Conservation (phyloP, 495 filamentous ascomycete genomes). For the Cetradonia linearis region DNA sequence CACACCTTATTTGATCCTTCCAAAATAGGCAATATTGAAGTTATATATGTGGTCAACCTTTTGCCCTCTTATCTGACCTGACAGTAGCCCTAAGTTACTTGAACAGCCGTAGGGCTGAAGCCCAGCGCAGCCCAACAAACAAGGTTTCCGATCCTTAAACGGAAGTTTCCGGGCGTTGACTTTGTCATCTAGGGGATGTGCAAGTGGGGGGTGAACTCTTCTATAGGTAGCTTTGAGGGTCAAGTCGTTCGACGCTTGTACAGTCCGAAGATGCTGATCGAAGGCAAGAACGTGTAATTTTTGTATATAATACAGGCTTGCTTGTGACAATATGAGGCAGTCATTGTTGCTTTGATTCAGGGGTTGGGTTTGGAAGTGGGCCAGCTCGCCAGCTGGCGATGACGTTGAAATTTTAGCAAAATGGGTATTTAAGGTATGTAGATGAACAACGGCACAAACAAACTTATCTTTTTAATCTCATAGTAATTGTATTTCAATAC, state of each 20-base stretch:
- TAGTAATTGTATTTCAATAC: neutral
- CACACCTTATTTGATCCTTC: no score
- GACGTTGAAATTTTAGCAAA: neutral
- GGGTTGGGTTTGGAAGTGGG: neutral
- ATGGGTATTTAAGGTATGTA: neutral
- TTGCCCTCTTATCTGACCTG: no score
- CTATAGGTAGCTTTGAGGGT: conserved; percentile 25
- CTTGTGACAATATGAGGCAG: neutral
- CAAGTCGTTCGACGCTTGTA: conserved; percentile 16
- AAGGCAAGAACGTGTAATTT: conserved; percentile 40
- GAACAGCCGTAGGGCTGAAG: no score
- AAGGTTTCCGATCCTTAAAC: no score
- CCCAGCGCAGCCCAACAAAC: no score
- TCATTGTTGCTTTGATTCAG: neutral
- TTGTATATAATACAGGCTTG: conserved; percentile 5
- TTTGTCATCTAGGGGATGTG: neutral
- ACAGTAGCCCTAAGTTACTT: no score
- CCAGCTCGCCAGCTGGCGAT: neutral
- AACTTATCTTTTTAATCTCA: neutral
- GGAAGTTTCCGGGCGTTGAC: no score
- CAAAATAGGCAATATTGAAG: no score
- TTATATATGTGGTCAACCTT: no score
- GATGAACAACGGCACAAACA: neutral
- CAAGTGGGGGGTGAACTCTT: no score
- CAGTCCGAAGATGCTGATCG: conserved; percentile 33